Base-by-base conservation (phyloP, 83 land plant species). In the Picea mariana region DNA sequence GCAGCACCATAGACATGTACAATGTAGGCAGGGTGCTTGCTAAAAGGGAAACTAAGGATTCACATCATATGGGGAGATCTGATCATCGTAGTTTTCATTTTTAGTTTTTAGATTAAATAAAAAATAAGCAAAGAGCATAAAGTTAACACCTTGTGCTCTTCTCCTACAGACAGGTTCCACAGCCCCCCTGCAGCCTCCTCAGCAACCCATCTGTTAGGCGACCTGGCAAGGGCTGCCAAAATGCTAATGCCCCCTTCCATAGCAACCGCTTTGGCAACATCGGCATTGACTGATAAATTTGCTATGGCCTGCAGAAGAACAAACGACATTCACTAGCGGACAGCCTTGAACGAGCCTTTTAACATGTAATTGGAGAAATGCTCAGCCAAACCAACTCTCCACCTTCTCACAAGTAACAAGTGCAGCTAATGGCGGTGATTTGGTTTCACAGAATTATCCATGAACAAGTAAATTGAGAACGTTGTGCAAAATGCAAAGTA, bases 171-270 rank as follows among this genome's bases (percentile, higher is more conserved):
- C 60, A 98, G 92, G 85, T 98, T 98, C 99, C 99, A 98, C 11
- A 98, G 91, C 67, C 99, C 99, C 62, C 99, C 99, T 67, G 99
- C 99, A 78, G 99, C 99, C 88, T 98, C 99, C 84, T 98, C 99
- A 31, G 99, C 99, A 86, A 98, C 99, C 87, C 90, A 83, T 79
- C 92, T 93, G 77, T 98, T 98, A 82, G 91, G 91, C 59, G 99
- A 98, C 90, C 93, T 92, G 59, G 99, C 97, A 58, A 98, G 83
- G 55, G 88, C 82, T 20, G 99, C 92, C 79, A 98, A 91, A 20
- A 96, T 92, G 72, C 82, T 85, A 69, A 98, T 98, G 67, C 99
- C 99, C 31, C 99, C 99, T 87, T 93, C 99, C 71, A 88, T 90
- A 17, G 98, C 98, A 72, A 96, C 98, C 76, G 96, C 83, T 85